Evolutionary conservation across 768 basidiomycete genomes (phyloP), one percentile per base, ranked within the genome.

Genomic region (Boletellus sp.): DNA sequence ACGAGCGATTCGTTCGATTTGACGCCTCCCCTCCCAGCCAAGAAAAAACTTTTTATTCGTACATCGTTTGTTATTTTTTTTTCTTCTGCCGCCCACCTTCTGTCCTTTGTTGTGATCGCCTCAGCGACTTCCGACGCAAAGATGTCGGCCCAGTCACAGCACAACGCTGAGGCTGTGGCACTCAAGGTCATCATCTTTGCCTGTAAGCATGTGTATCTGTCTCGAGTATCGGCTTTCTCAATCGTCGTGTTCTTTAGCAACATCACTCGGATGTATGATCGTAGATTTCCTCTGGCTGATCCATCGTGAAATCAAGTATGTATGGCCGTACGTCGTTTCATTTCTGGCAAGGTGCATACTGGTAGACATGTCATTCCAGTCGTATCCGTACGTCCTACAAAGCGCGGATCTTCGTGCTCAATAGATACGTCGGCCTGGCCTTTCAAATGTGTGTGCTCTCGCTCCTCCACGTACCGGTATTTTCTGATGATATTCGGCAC

Each of bases 311-410:
- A 10, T 32, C 12, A 54, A 42, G 26, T 15, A 41, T 22, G 32
- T 64, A 16, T 64, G 63, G 63, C 50, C 51, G 58, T 64, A 45
- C 53, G 59, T 45, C 12, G 16, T 13, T 1, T 33, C n/a, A 4
- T 28, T 3, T 6, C 28, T 1, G 9, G 0, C 6, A 26, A 28
- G 6, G 20, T n/a, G 4, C 22, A 7, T 11, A 16, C 26, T 39
- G 20, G 15, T 7, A 22, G n/a, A 39, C 32, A 23, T 16, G 12
- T 42, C 20, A 31, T 47, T 26, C 15, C 48, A 59, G 61, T 8
- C 47, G 41, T 23, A 15, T 53, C 20, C 16, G 50, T 20, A 39
- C 19, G 16, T 33, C 46, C 10, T 53, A 53, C 52, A 36, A 48
- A 4, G 40, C 63, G 1, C 40, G 37, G 23, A 13, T 51, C 2